These are phyloP conservation scores for Sphaerobolus stellatus DNA, from an alignment of 1,284 basidiomycete genomes.

Conservation along the genomic window DNA sequence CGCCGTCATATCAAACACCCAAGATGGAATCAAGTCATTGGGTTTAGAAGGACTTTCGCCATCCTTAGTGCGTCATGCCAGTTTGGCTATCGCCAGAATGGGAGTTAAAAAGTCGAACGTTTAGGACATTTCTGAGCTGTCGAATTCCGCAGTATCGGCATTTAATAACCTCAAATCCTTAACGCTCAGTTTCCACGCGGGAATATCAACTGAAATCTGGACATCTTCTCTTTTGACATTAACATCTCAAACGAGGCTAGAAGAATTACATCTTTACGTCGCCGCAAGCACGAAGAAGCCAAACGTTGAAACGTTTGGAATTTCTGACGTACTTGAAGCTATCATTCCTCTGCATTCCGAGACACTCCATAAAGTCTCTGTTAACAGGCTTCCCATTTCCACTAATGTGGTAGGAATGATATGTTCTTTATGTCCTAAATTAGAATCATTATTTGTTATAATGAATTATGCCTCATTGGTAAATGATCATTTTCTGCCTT, in stretches of 20 bases:
- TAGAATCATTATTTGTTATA: slow-evolving; percentile 64
- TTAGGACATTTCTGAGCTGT: slow-evolving; percentile 56
- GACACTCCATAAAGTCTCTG: slow-evolving; percentile 55
- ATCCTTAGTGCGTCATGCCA: slow-evolving; percentile 49
- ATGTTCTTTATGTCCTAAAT: slow-evolving; percentile 47
- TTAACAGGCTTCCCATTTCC: slow-evolving; percentile 60
- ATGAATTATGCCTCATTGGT: slow-evolving; percentile 50
- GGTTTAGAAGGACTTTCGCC: slow-evolving; percentile 63
- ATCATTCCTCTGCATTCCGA: slow-evolving; percentile 51
- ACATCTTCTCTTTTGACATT: slow-evolving; percentile 43
- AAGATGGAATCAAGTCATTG: slow-evolving; percentile 46
- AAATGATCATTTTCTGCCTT: slow-evolving; percentile 18
- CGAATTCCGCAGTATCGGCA: slow-evolving; percentile 36
- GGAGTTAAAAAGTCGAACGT: slow-evolving; percentile 3
- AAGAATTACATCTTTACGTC: slow-evolving; percentile 62
- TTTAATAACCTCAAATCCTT: slow-evolving; percentile 51
- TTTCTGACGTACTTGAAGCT: slow-evolving; percentile 47
- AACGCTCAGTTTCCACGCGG: slow-evolving; percentile 53
- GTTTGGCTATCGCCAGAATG: neutral
- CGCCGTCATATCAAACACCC: slow-evolving; percentile 44
- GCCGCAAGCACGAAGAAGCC: slow-evolving; percentile 14
- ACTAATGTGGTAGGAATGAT: slow-evolving; percentile 51
- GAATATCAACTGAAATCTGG: slow-evolving; percentile 40
- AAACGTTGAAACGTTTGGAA: neutral
- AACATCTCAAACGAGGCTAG: slow-evolving; percentile 48